Evolutionary conservation across 345 rosid genomes (phyloP), one percentile per base, ranked within the genome.

Genomic region (Arabidopsis suecica): DNA sequence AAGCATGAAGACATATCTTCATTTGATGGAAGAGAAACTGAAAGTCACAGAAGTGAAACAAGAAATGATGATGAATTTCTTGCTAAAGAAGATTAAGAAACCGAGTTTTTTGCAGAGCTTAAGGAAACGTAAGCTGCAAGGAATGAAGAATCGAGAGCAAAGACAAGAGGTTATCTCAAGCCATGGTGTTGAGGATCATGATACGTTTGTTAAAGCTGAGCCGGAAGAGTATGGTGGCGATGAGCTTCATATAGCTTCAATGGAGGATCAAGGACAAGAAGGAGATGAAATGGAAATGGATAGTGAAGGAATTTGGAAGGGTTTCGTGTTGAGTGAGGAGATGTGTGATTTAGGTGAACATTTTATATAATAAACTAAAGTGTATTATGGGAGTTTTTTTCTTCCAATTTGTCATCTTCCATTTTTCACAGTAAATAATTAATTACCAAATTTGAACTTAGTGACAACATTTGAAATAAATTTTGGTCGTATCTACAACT

Each of bases 51-150:
- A 89, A 77, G 67, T 44, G 12, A 89, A 82, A 55, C 88, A 89
- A 84, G 85, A 80, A 14, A 81, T 83, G 13, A 80, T 84, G 91
- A 80, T 84, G 88, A 62, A 74, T 13, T 89, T 88, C 89, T 77
- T 89, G 84, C 86, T 88, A 33, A 83, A 83, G 65, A 88, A 85
- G 65, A 74, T 86, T 69, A 66, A 71, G 68, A 85, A 83, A 55
- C 87, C 96, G 0, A 66, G 63, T 58, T 88, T 88, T 67, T 68
- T 80, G 23, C 78, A 83, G 37, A 79, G 79, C 10, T 16, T 86
- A 30, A 79, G 71, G 72, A 82, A 78, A 45, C 82, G 82, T 48
- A 88, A 83, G 61, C 75, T 80, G 61, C 89, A 82, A 67, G 80
- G 56, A 33, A 80, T 81, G 40, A 70, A 62, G 28, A 80, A 76